phyloP scores from a whole-genome alignment of 2,329 filamentous ascomycete genomes.

The Penicillium nordicum region DNA sequence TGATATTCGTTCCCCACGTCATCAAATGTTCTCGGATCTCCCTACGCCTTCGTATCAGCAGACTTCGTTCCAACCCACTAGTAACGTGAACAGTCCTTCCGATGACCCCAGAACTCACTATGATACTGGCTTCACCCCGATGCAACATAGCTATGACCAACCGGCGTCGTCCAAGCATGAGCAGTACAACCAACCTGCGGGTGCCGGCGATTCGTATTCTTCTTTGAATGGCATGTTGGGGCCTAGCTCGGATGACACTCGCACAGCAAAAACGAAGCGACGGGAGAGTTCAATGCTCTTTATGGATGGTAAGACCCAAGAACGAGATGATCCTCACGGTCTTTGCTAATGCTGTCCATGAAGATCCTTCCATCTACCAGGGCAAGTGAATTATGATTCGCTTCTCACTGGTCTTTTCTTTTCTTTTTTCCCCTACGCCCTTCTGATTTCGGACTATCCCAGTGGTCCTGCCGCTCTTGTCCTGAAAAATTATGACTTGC shows the following conservation, averaged over 20 bases:
- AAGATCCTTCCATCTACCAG: conserved; percentile 13
- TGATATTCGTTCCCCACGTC: conserved; percentile 61
- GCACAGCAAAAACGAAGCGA: conserved; percentile 44
- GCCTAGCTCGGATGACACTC: conserved; percentile 35
- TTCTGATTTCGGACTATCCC: conserved; percentile 5
- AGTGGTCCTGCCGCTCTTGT: conserved; percentile 16
- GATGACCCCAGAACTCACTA: conserved; percentile 32
- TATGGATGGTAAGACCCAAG: conserved; percentile 32
- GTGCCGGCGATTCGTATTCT: conserved; percentile 17
- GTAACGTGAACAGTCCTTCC: conserved; percentile 25
- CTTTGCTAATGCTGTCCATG: background rate
- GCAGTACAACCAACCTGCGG: conserved; percentile 25
- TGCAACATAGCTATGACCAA: conserved; percentile 50
- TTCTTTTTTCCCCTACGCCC: background rate
- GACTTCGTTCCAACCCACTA: conserved; percentile 46
- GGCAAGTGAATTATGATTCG: conserved; percentile 10
- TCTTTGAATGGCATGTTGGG: conserved; percentile 43
- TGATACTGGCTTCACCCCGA: conserved; percentile 52
- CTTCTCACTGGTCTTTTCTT: background rate
- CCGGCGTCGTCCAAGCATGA: conserved; percentile 29
- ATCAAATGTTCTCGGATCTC: conserved; percentile 65
- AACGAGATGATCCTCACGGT: background rate
- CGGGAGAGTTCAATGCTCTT: conserved; percentile 49
- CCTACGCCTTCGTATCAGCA: conserved; percentile 63
- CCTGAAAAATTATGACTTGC: conserved; percentile 28